Conservation (phyloP, 306 rosid species). For the Trifolium pratense region DNA sequence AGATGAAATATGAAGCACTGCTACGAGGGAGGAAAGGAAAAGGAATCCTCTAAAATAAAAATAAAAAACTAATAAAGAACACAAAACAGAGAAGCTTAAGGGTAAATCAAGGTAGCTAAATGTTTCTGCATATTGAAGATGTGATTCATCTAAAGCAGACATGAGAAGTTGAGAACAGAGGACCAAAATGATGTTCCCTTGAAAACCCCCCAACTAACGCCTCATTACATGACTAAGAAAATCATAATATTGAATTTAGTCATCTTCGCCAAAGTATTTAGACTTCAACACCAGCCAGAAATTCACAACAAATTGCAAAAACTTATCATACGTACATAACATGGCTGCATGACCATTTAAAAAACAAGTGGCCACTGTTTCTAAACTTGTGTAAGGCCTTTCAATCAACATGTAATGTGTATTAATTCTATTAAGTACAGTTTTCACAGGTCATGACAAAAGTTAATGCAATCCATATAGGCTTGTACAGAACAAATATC, state of each 20-base stretch:
- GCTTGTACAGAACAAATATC: not conserved
- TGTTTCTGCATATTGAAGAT: not conserved
- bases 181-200: too few species aligned
- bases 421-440: not conserved
- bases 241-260: not conserved
- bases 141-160: too few species aligned
- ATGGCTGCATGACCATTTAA: not conserved
- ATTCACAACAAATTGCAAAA: not conserved
- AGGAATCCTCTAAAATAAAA: not conserved
- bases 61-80: not conserved
- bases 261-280: not conserved
- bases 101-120: too few species aligned
- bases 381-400: not conserved
- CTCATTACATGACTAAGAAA: not conserved
- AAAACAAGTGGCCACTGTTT: not conserved
- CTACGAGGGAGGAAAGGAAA: not conserved
- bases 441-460: too few species aligned
- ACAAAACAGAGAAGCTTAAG: not conserved
- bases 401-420: not conserved
- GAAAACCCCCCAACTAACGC: too few species aligned
- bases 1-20: conserved; percentile 2
- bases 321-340: not conserved
- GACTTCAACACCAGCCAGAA: not conserved
- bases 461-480: not conserved
- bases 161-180: too few species aligned